Conservation (phyloP, 257 asterid species). For the Solanum microdontum region DNA sequence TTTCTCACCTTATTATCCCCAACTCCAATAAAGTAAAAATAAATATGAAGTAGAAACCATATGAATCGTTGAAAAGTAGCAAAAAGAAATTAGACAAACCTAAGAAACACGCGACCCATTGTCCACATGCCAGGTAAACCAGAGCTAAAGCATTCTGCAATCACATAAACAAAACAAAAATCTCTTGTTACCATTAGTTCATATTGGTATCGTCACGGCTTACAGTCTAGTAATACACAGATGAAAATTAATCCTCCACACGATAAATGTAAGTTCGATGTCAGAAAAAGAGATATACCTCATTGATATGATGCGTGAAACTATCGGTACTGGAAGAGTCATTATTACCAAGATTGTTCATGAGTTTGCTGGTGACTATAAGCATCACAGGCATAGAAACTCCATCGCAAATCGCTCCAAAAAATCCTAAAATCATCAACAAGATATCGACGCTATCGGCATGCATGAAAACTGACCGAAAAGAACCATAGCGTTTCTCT, state of each 20-base stretch:
- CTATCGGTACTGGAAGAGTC: constrained; percentile 3
- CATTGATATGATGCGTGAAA: constrained; percentile 31
- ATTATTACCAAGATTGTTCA: constrained; percentile 49
- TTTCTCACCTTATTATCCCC: background rate
- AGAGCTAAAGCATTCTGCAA: constrained; percentile 65
- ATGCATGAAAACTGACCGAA: constrained; percentile 53
- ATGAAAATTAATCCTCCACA: background rate
- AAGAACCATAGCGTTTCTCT: constrained; percentile 22
- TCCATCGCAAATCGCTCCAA: constrained; percentile 70
- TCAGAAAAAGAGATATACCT: constrained; percentile 25
- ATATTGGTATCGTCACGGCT: background rate
- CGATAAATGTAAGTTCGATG: background rate
- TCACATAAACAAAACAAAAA: background rate
- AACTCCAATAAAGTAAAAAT: background rate
- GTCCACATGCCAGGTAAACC: constrained; percentile 67
- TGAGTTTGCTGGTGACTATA: constrained; percentile 44
- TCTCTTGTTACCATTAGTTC: background rate
- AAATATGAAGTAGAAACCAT: too few species aligned
- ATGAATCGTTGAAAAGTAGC: background rate
- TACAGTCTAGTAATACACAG: background rate
- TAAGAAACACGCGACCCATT: constrained; percentile 68
- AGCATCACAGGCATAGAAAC: constrained; percentile 57
- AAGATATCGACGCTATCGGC: constrained; percentile 43
- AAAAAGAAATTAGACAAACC: constrained; percentile 28
- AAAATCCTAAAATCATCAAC: constrained; percentile 55